Evolutionary conservation across 192 early-diverging fungal species (phyloP), one percentile per base, ranked within the genome.

Genomic region (Diversispora eburnea): DNA sequence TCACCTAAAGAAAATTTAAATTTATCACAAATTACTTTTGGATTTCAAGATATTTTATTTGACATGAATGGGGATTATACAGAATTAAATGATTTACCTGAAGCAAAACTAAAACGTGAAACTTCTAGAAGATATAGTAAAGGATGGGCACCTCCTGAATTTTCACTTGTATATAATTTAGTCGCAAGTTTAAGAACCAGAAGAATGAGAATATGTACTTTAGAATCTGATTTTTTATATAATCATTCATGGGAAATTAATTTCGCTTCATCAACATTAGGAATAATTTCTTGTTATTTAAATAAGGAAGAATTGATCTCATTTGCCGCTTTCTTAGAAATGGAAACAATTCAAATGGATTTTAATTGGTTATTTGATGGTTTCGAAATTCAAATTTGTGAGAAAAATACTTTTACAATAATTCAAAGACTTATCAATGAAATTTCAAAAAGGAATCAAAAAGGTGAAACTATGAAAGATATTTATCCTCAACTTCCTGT

Each of bases 151-250:
- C 58, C 58, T 13, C 71, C 71, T 3, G 10, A 12, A 9, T 73
- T 73, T 48, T 62, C 71, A 6, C 39, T 73, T 17, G 17, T 73
- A 19, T 73, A 73, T 73, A 73, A 73, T 73, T 55, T 73, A 9
- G 48, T 73, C 9, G 71, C 59, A 25, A 61, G 58, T 62, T 48
- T 73, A 22, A 73, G 62, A 20, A 61, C 60, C 10, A 19, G 20
- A 49, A 62, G 56, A 8, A 59, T 62, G 71, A 54, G 25, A 48
- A 13, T 73, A 61, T 73, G 41, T 25, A 73, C 71, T 43, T n/a
- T 62, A 13, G 60, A 62, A 8, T 13, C 19, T 48, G 56, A 73
- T 47, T 48, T 73, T 49, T 22, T 73, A 13, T 9, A 33, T 39
- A 73, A 73, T 73, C 42, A 60, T 46, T 62, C 59, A 19, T 59